Evolutionary conservation across 495 filamentous ascomycete genomes (phyloP), one percentile per base, ranked within the genome.

Genomic region (Extremus antarcticus): DNA sequence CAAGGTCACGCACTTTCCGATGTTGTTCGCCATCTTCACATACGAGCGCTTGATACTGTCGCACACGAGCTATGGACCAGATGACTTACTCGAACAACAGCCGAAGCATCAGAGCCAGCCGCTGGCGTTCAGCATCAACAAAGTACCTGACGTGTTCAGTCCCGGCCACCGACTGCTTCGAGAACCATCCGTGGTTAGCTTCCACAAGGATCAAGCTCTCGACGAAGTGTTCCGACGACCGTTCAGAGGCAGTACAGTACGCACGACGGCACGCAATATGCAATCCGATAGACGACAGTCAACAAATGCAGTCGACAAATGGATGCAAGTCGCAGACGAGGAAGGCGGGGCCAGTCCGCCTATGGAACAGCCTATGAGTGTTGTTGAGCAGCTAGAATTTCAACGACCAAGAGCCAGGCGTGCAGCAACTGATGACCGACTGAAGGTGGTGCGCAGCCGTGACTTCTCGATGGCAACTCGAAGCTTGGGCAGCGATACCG

Each of bases 161-260:
- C 85, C 84, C 15, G 71, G 68, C 16, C 78, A 72, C 54, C 70
- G 85, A 32, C 73, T 86, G 25, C 19, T 48, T 20, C 83, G 88
- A 29, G 87, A 92, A 64, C 87, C 88, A 47, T 94, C 88, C 0
- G 78, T 92, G 43, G 78, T 85, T 25, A 90, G 86, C 0, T 88
- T 81, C 63, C 87, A 90, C 54, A 92, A 95, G 64, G 90, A 95
- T 58, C 82, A 81, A 40, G 90, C 87, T 10, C 71, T 97, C n/a
- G 91, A 94, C 21, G 90, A 94, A 60, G 88, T 97, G 0, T 97
- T 97, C 66, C 78, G 87, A 52, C 71, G 72, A 23, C 79, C 81
- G 9, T 83, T 76, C 54, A 62, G 62, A 20, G 74, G 73, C 43
- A 69, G 71, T 22, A 72, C 69, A 4, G 43, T 70, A 17, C 70